phyloP scores from a whole-genome alignment of 1,139 yeast species.

The Candida neerlandica region DNA sequence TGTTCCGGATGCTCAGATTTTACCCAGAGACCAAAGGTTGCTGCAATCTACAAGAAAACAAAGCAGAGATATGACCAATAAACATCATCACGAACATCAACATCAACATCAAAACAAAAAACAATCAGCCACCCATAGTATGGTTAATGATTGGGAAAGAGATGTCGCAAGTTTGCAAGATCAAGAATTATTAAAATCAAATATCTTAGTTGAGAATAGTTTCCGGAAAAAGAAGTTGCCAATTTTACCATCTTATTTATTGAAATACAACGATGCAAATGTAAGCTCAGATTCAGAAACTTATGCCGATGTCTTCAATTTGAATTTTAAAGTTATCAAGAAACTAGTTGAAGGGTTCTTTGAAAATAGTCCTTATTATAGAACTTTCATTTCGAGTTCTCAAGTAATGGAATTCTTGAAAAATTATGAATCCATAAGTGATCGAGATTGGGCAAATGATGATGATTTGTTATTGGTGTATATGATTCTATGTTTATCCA shows the following conservation, averaged over 20 bases:
- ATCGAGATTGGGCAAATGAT: conserved; percentile 50
- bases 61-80: conserved; percentile 1
- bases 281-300: conserved; percentile 25
- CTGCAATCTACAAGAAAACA: neutral
- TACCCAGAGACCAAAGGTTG: conserved; percentile 8
- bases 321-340: conserved; percentile 28
- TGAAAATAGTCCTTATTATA: conserved; percentile 30
- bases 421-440: conserved; percentile 30
- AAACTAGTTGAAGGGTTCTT: conserved; percentile 38
- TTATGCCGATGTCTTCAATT: conserved; percentile 20
- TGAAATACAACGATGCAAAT: conserved; percentile 27
- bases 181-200: conserved; percentile 12
- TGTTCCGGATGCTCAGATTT: conserved; percentile 6
- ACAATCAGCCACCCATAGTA: neutral
- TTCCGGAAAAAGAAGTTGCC: conserved; percentile 35
- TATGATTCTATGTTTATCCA: conserved; percentile 44
- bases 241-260: conserved; percentile 20
- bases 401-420: conserved; percentile 32
- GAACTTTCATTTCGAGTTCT: conserved; percentile 32
- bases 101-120: neutral
- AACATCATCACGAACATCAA: neutral
- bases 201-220: conserved; percentile 23
- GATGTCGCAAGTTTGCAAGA: conserved; percentile 12
- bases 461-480: conserved; percentile 51
- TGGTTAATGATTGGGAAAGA: conserved; percentile 14